phyloP scores from a whole-genome alignment of 2,329 filamentous ascomycete genomes.

The Paecilomyces sp. region DNA sequence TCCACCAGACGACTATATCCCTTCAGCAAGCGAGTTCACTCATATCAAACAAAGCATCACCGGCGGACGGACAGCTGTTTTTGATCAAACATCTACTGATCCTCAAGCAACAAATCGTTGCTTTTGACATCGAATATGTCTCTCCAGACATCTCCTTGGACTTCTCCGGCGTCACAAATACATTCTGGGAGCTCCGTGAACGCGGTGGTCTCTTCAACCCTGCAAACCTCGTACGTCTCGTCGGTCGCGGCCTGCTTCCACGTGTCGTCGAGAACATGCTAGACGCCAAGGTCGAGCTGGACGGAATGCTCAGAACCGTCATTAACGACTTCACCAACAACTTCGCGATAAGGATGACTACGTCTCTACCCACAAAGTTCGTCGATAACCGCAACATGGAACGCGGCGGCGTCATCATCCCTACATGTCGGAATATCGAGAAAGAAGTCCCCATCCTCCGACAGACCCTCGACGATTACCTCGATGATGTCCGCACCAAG shows the following conservation, averaged over 20 bases:
- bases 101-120: slow-evolving; percentile 90
- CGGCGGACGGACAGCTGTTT: slow-evolving; percentile 76
- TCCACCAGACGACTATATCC: slow-evolving; percentile 81
- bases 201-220: slow-evolving; percentile 61
- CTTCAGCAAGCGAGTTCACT: slow-evolving; percentile 68
- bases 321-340: slow-evolving; percentile 61
- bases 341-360: slow-evolving; percentile 52
- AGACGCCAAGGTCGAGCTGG: slow-evolving; percentile 62
- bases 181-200: slow-evolving; percentile 61
- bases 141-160: slow-evolving; percentile 59
- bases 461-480: slow-evolving; percentile 52
- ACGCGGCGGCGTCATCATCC: slow-evolving; percentile 35
- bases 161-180: slow-evolving; percentile 58
- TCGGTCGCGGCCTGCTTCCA: slow-evolving; percentile 52
- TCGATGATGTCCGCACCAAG: slow-evolving; percentile 57
- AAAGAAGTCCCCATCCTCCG: slow-evolving; percentile 52
- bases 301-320: slow-evolving; percentile 53
- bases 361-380: slow-evolving; percentile 34
- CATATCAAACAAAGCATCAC: slow-evolving; percentile 56
- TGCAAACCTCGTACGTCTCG: slow-evolving; percentile 52
- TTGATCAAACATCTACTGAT: slow-evolving; percentile 91
- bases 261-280: slow-evolving; percentile 65
- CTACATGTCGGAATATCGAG: slow-evolving; percentile 49
- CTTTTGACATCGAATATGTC: slow-evolving; percentile 82
- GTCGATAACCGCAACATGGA: slow-evolving; percentile 31